Conservation (phyloP, 2,329 filamentous ascomycete genomes). For the Neofusicoccum parvum region DNA sequence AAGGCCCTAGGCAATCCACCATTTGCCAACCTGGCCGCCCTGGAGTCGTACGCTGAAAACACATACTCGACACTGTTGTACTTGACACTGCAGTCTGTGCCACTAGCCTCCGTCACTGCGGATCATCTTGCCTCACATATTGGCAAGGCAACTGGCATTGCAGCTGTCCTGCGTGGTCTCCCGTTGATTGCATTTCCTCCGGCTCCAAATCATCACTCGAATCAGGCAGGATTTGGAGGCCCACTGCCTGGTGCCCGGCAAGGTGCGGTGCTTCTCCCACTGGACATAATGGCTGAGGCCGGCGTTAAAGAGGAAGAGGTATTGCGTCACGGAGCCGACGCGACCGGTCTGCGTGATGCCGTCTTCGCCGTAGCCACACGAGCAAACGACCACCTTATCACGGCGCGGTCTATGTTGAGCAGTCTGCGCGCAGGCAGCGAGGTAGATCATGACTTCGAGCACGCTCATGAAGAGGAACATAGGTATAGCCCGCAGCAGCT, state of each 20-base stretch:
- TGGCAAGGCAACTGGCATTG: conserved; percentile 89
- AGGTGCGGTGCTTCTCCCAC: conserved; percentile 74
- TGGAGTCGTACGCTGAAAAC: conserved; percentile 91
- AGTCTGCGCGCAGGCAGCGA: conserved; percentile 73
- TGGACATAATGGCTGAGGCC: conserved; percentile 85
- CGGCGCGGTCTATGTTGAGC: conserved; percentile 86
- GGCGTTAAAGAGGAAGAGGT: conserved; percentile 88
- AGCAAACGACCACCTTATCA: conserved; percentile 94
- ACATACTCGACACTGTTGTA: conserved; percentile 95
- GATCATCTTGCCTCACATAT: conserved; percentile 95
- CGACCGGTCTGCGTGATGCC: conserved; percentile 80
- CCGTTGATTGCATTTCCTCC: conserved; percentile 83
- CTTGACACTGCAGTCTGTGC: conserved; percentile 76
- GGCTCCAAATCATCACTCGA: conserved; percentile 53
- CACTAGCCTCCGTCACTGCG: conserved; percentile 77
- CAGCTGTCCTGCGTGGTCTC: conserved; percentile 81
- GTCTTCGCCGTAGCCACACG: conserved; percentile 90
- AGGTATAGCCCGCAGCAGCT: conserved; percentile 48
- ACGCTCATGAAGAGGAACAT: conserved; percentile 74
- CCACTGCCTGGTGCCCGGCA: conserved; percentile 48
- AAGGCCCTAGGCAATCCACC: conserved; percentile 82
- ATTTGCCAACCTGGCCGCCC: conserved; percentile 68
- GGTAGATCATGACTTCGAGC: conserved; percentile 86
- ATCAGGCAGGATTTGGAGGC: conserved; percentile 39
- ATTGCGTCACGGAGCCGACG: conserved; percentile 75